Evolutionary conservation across 2,329 filamentous ascomycete species (phyloP), one percentile per base, ranked within the genome.

Genomic region (Penicillium psychrosexuale): DNA sequence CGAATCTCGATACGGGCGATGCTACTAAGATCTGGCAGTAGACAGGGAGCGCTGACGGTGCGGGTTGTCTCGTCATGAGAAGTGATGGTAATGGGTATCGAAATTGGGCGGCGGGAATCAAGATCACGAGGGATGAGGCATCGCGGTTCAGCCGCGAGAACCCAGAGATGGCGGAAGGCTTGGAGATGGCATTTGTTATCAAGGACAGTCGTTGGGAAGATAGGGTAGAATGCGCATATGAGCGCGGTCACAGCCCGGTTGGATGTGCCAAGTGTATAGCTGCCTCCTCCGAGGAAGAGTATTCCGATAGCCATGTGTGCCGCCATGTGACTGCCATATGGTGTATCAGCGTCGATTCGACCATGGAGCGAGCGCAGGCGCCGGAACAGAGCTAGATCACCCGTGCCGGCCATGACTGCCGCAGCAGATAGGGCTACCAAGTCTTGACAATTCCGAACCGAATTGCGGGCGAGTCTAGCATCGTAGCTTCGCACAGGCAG

Each of bases 151-250:
- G 90, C 88, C 1, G 94, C 94, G 3, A 99, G 81, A 11, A 96
- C 93, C 94, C 94, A 99, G 68, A 99, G 89, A 73, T 99, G 93
- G 5, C 95, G 86, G 77, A 99, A 94, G 3, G 95, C 94, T 76
- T 99, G 94, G 6, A 99, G 81, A 66, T 99, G 94, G 11, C 91
- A 91, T 61, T 90, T 88, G 69, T 97, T 97, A 75, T 99, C 94
- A 66, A 96, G 88, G 2, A 97, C 90, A 30, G 85, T 88, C 9
- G 84, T 88, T 0, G 94, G 94, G 70, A 96, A 97, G 19, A 97
- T 82, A 0, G 94, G 94, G 68, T 99, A 99, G 72, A 99, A 96
- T 1, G 94, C 88, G 40, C 94, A 87, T 8, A 99, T 83, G 7
- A 99, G 80, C 12, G 90, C 85, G 1, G 91, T 93, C 46, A 96